Conservation (phyloP, 192 early-diverging fungal species). For the Funneliformis mosseae region DNA sequence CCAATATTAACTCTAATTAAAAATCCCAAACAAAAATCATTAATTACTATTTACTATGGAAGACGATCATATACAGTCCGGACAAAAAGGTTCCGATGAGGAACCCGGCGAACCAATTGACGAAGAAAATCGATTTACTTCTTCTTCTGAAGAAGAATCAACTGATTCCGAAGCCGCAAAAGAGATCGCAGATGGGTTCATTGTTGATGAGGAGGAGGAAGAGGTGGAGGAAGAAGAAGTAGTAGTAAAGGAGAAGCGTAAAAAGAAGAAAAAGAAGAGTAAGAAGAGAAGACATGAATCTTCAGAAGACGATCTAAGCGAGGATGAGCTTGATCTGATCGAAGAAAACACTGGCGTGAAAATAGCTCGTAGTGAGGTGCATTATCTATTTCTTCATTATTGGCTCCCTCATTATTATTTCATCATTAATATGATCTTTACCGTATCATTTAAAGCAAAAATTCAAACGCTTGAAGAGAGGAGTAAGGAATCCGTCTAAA, state of each 20-base stretch:
- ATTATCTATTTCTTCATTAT: not conserved
- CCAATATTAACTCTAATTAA: too few species aligned
- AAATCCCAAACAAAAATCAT: not conserved
- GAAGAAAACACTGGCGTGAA: slow-evolving; percentile 82
- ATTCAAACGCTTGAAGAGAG: slow-evolving; percentile 70
- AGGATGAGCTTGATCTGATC: slow-evolving; percentile 92
- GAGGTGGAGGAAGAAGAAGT: slow-evolving; percentile 61
- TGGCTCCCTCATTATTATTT: not conserved
- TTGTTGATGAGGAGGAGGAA: slow-evolving; percentile 74
- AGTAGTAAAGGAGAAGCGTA: slow-evolving; percentile 41
- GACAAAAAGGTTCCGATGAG: slow-evolving; percentile 26
- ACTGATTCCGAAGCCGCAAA: not conserved
- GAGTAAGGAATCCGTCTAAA: slow-evolving; percentile 43
- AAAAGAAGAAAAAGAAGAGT: slow-evolving; percentile 48
- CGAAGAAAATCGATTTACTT: slow-evolving; percentile 37
- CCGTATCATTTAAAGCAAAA: slow-evolving; percentile 34
- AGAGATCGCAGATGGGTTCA: slow-evolving; percentile 66
- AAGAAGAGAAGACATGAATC: slow-evolving; percentile 45
- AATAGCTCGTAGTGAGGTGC: slow-evolving; percentile 50
- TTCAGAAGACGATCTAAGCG: slow-evolving; percentile 79
- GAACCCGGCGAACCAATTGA: slow-evolving; percentile 56
- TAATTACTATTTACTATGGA: not conserved
- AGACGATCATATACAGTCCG: not conserved
- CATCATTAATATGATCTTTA: not conserved
- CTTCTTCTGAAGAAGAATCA: slow-evolving; percentile 33